Evolutionary conservation across 169 alveolate genomes (phyloP).

Genomic region (Plasmodium relictum): DNA sequence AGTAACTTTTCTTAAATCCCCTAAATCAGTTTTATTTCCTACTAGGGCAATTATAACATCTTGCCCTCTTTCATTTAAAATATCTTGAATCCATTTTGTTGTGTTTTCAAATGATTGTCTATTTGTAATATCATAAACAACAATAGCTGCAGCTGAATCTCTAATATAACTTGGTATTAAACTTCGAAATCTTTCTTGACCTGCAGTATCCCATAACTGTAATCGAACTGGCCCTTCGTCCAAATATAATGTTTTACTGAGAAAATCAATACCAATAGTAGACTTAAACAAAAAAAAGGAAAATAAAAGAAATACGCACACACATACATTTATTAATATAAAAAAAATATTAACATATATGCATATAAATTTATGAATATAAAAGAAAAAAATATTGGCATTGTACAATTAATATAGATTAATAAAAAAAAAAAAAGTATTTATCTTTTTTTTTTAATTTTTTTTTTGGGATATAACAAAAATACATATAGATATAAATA

Average conservation of each 20-base stretch:
- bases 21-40: conserved; percentile 98
- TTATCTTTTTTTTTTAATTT: background rate
- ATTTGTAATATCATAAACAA: conserved; percentile 96
- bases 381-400: background rate
- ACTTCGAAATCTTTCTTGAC: conserved; percentile 97
- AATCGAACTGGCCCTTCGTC: conserved; percentile 97
- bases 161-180: conserved; percentile 97
- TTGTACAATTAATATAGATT: background rate
- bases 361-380: conserved; percentile 3
- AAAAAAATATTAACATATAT: background rate
- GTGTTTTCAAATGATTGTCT: conserved; percentile 93
- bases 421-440: conserved; percentile 2
- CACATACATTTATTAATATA: background rate
- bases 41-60: conserved; percentile 96
- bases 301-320: conserved; percentile 10
- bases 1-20: conserved; percentile 94
- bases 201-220: conserved; percentile 99
- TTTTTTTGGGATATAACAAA: background rate
- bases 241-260: conserved; percentile 95
- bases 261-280: conserved; percentile 97
- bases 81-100: conserved; percentile 97
- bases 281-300: conserved; percentile 78
- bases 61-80: conserved; percentile 95
- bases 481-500: background rate
- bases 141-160: conserved; percentile 97